Evolutionary conservation across 1,284 basidiomycete genomes (phyloP).

Genomic region (Calocybe gambosa): DNA sequence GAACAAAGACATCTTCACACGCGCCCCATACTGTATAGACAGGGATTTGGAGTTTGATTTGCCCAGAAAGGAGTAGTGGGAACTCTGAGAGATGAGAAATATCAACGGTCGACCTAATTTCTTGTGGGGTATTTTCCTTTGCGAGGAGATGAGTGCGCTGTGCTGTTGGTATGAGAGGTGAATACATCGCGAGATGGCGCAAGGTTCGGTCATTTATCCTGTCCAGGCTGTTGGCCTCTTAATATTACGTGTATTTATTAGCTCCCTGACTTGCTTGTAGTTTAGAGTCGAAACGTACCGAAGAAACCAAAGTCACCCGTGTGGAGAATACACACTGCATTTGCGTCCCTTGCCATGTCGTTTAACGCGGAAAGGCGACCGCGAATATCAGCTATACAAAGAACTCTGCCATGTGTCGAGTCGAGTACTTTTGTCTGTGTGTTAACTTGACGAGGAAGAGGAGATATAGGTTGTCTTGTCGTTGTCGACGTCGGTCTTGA

Average conservation of each 20-base stretch:
- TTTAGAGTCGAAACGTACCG: conserved; percentile 45
- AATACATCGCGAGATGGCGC: conserved; percentile 95
- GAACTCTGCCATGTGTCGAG: conserved; percentile 78
- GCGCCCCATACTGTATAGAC: conserved; percentile 98
- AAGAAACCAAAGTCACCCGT: conserved; percentile 99
- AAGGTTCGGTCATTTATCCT: conserved; percentile 93
- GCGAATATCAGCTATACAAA: conserved; percentile 95
- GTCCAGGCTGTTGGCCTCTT: conserved; percentile 77
- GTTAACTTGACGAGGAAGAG: conserved; percentile 56
- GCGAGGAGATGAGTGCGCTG: conserved; percentile 79
- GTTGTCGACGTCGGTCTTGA: conserved; percentile 55
- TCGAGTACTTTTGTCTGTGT: conserved; percentile 75
- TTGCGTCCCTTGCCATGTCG: conserved; percentile 82
- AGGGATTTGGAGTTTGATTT: conserved; percentile 84
- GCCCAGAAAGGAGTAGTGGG: conserved; percentile 83
- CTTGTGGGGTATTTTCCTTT: conserved; percentile 53
- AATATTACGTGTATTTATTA: conserved; percentile 12
- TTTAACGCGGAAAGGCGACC: conserved; percentile 86
- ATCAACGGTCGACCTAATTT: conserved; percentile 60
- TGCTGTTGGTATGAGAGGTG: conserved; percentile 83
- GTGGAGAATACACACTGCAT: conserved; percentile 94
- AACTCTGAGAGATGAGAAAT: conserved; percentile 88
- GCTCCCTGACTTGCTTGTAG: conserved; percentile 11
- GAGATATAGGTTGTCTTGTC: conserved; percentile 49
- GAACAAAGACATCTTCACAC: conserved; percentile 90